Evolutionary conservation across 345 rosid genomes (phyloP).

Genomic region (Gossypium mustelinum): DNA sequence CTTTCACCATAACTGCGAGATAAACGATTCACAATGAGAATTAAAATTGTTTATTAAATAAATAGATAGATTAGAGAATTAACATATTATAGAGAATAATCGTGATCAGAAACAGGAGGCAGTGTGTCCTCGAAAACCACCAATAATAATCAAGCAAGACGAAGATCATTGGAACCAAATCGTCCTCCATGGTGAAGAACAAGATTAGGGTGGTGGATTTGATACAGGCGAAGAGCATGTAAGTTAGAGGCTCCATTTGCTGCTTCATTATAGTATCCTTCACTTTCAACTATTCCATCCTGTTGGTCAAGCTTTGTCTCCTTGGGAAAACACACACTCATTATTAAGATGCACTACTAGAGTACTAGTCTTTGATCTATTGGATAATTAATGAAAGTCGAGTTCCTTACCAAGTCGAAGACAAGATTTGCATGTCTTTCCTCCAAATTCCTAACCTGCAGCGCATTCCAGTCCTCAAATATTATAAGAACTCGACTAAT

Average conservation of each 20-base stretch:
- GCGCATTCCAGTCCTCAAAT: background rate
- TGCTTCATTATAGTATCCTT: slow-evolving; percentile 31
- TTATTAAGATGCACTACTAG: background rate
- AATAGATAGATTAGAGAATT: background rate
- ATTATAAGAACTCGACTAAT: background rate
- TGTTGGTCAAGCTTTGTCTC: slow-evolving; percentile 34
- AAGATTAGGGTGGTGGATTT: slow-evolving; percentile 16
- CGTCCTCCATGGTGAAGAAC: slow-evolving; percentile 20
- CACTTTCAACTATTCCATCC: slow-evolving; percentile 39
- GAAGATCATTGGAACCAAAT: slow-evolving; percentile 24
- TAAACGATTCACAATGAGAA: background rate
- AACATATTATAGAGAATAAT: background rate
- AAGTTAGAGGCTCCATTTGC: slow-evolving; percentile 33
- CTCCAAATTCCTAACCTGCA: slow-evolving; percentile 39
- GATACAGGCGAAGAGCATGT: slow-evolving; percentile 33
- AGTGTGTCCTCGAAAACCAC: background rate
- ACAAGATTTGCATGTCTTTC: slow-evolving; percentile 38
- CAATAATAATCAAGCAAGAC: slow-evolving; percentile 34
- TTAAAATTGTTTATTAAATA: background rate
- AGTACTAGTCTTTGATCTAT: background rate
- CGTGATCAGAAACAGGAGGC: background rate
- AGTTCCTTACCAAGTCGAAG: slow-evolving; percentile 30
- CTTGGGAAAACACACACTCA: slow-evolving; percentile 9
- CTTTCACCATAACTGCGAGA: no score
- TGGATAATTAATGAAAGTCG: background rate